Base-by-base conservation (phyloP, 306 rosid species). In the Adenanthera pavonina region DNA sequence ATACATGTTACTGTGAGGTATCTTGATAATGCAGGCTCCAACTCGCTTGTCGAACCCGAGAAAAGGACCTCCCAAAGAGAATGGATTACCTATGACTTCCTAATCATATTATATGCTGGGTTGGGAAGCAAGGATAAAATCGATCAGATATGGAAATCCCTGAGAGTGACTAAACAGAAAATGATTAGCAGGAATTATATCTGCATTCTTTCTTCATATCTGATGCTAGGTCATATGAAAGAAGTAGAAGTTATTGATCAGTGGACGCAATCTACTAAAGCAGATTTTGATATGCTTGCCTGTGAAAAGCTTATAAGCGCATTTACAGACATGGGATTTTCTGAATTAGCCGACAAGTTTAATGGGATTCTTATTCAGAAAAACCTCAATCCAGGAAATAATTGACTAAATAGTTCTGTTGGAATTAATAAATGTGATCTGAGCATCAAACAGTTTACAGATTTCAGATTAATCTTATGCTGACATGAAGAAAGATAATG, bases 51-150 rank as follows among this genome's bases (percentile, higher is more conserved):
- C 41, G 94, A 91, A 87, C 86, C 90, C 41, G 97, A 89, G 84
- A 95, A 91, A 82, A 87, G 86, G 83, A 87, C 87, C 80, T 86
- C 89, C 2, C 93, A 88, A 69, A 88, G 96, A 65, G 96, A 95
- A 84, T 93, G 95, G 99, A 93, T 95, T 30, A 90, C 93, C 0
- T 95, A 93, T 8, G 99, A 93, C 86, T 92, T 95, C 85, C 91
- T 95, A 25, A 75, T 95, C 74, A 95, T 95, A 83, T 89, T 92
- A 35, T 87, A 95, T 87, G 86, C 90, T 71, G 92, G 96, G 77
- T 14, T 95, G 71, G 99, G 97, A 83, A 85, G 87, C 80, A 92
- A 87, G 79, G 90, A 88, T 40, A 88, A 84, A 83, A 84, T 95
- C 6, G 98, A 93, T 80, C 90, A 92, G 86, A 89, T 95, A 85